Base-by-base conservation (phyloP, 1,284 basidiomycete genomes). In the Rhodotorula sp. region DNA sequence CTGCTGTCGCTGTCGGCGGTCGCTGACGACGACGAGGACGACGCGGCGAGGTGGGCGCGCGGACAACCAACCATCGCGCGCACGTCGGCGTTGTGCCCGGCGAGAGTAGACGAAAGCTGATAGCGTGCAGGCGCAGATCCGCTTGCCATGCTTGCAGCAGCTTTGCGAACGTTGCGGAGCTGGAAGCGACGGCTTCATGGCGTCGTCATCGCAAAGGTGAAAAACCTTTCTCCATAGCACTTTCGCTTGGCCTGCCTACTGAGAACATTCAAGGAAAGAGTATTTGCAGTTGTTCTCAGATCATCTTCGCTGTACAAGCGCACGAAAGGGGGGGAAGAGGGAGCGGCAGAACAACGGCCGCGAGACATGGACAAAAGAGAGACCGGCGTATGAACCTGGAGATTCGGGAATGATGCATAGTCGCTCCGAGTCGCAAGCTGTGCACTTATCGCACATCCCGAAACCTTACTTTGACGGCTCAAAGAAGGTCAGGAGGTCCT, bases 401-500 rank as follows among this genome's bases (percentile, higher is more conserved):
- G 37, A 42, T 42, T 12, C 37, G 3, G 1, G 37, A 12, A 12
- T 12, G 33, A 42, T 42, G 37, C 37, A 42, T 42, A 42, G 37
- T 2, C 12, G 37, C 37, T 42, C 37, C 37, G 37, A 42, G 37
- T 42, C 37, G 37, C 37, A 42, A 42, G 37, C 37, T 42, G 14
- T 42, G 37, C 37, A 42, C 37, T 42, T 42, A 12, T 42, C 37
- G 14, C 14, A 10, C 37, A 12, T 10, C 8, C 37, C 10, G 37
- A 10, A 8, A 42, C 37, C 37, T 42, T 42, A 42, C 37, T 42
- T 42, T 42, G 49, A 29, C 29, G 63, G 62, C 75, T 87, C 83
- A 83, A 91, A 94, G 81, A 90, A 93, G 83, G 87, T 91, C 80
- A 88, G 85, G 78, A 95, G 76, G 80, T 99, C 96, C 79, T 87